These are phyloP conservation scores for Dovyalis caffra DNA, from an alignment of 345 rosid species.

Conservation along the genomic window DNA sequence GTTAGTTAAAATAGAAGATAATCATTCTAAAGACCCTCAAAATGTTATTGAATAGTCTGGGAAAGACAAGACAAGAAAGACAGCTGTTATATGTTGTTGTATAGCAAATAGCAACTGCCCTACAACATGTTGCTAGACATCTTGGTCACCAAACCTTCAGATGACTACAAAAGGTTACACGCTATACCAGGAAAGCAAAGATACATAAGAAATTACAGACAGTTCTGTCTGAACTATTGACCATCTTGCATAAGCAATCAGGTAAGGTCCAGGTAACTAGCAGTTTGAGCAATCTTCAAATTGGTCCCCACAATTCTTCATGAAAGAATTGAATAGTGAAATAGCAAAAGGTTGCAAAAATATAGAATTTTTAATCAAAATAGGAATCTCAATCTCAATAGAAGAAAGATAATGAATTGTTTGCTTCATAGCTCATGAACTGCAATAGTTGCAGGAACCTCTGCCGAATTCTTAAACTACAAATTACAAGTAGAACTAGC, in stretches of 20 bases:
- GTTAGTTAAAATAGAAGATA: conserved; percentile 7
- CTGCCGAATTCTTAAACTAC: background rate
- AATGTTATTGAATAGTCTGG: background rate
- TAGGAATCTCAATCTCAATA: background rate
- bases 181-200: too few relatives aligned
- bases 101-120: too few relatives aligned
- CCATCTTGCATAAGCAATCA: background rate
- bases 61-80: too few relatives aligned
- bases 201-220: too few relatives aligned
- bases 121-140: too few relatives aligned
- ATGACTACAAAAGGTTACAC: too few relatives aligned
- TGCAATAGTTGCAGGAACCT: background rate
- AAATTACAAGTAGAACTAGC: background rate
- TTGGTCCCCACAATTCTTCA: background rate
- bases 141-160: too few relatives aligned
- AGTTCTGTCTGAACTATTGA: too few relatives aligned
- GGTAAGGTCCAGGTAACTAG: background rate
- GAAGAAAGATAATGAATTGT: background rate
- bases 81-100: too few relatives aligned
- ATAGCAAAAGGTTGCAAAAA: background rate
- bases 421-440: background rate
- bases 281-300: background rate
- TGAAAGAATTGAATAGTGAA: background rate
- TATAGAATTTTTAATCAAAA: too few relatives aligned
- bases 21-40: background rate